Evolutionary conservation across 495 filamentous ascomycete genomes (phyloP).

Genomic region (Pyrenula aspistea): DNA sequence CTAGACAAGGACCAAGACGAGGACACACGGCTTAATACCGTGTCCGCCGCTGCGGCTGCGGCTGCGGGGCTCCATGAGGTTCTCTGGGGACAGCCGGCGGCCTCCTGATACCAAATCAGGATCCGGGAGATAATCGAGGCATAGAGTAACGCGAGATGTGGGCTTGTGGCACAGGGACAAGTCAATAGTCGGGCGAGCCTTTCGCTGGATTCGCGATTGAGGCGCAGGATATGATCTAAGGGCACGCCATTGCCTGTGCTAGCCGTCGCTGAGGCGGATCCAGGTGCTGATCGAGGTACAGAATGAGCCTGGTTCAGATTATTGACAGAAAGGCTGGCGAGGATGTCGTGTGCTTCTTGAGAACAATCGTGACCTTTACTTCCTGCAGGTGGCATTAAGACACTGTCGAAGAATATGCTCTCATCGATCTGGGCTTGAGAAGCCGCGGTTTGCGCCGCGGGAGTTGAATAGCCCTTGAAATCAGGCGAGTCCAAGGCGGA

Average conservation of each 20-base stretch:
- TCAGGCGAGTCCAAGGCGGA: not conserved
- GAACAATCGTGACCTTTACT: slow-evolving; percentile 2
- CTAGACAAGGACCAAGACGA: not conserved
- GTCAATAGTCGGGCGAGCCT: slow-evolving; percentile 15
- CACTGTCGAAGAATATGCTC: not conserved
- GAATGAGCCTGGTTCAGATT: not conserved
- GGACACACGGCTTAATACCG: slow-evolving; percentile 1
- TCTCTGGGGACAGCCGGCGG: slow-evolving; percentile 7
- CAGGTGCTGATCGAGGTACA: not conserved
- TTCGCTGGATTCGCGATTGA: slow-evolving; percentile 17
- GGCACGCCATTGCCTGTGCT: slow-evolving; percentile 4
- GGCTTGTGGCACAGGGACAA: slow-evolving; percentile 16
- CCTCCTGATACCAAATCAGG: slow-evolving; percentile 21
- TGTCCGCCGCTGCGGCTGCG: slow-evolving; percentile 1
- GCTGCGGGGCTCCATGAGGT: not conserved
- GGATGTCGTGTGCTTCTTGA: slow-evolving; percentile 4
- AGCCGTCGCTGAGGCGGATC: slow-evolving; percentile 1
- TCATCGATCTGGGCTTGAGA: slow-evolving; percentile 1
- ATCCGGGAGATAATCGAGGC: slow-evolving; percentile 21
- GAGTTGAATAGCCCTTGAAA: not conserved
- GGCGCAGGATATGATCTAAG: slow-evolving; percentile 17
- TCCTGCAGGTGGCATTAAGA: not conserved
- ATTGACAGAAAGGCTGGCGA: slow-evolving; percentile 2
- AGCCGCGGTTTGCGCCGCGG: not conserved
- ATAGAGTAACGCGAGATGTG: slow-evolving; percentile 14